Evolutionary conservation across 108 stramenopile species (phyloP).

Genomic region (Ochromonas danica): DNA sequence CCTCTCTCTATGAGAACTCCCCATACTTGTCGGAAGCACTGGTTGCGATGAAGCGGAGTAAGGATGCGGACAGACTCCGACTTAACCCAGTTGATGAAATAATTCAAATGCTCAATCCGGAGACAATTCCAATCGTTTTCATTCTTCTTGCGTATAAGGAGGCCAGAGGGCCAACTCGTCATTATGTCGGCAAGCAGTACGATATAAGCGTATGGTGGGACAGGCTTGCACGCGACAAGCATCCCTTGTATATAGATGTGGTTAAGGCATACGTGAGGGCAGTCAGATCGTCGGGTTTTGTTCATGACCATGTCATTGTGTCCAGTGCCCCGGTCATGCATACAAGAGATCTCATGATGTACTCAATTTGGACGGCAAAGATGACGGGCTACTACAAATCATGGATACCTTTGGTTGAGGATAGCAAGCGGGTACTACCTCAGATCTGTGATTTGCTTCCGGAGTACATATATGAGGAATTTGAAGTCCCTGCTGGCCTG

Average conservation of each 20-base stretch:
- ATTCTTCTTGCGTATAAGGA: slow-evolving; percentile 1
- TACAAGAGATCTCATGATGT: slow-evolving; percentile 16
- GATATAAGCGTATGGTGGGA: slow-evolving; percentile 15
- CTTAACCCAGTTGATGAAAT: slow-evolving; percentile 1
- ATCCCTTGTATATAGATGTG: slow-evolving; percentile 10
- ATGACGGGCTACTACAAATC: slow-evolving; percentile 15
- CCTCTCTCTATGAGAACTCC: slow-evolving; percentile 8
- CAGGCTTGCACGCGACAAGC: background rate
- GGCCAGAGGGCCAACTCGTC: background rate
- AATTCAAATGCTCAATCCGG: background rate
- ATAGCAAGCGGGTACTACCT: background rate
- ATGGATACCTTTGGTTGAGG: slow-evolving; percentile 10
- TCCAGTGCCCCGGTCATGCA: slow-evolving; percentile 8
- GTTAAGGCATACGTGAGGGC: slow-evolving; percentile 8
- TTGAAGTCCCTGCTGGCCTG: slow-evolving; percentile 1
- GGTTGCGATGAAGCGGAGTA: background rate
- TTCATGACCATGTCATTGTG: slow-evolving; percentile 1
- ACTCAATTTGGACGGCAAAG: slow-evolving; percentile 15
- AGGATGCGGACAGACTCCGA: slow-evolving; percentile 5
- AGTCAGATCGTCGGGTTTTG: slow-evolving; percentile 14
- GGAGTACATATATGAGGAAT: slow-evolving; percentile 6
- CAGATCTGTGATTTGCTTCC: background rate
- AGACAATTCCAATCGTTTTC: background rate
- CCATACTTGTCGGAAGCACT: background rate
- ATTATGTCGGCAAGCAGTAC: background rate